Conservation (phyloP, 164 flowering plant species). For the Macadamia tetraphylla region DNA sequence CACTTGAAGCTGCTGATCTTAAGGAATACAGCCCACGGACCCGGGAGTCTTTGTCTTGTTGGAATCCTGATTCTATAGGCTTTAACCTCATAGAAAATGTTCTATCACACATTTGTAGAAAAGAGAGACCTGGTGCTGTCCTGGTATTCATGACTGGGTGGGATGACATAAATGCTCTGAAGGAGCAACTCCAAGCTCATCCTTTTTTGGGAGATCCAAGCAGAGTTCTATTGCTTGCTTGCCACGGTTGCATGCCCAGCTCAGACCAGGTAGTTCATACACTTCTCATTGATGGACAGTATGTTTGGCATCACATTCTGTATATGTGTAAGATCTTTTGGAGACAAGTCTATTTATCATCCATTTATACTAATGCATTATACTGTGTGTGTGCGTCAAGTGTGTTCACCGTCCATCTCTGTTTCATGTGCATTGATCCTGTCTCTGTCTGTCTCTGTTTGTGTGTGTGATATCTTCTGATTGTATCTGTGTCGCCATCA, state of each 20-base stretch:
- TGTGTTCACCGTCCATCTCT: no score
- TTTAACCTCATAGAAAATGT: slow-evolving; percentile 75
- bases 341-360: no score
- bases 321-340: no score
- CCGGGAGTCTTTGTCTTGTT: slow-evolving; percentile 58
- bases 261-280: slow-evolving; percentile 60
- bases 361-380: no score
- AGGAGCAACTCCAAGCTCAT: slow-evolving; percentile 68
- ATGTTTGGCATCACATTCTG: not conserved
- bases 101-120: slow-evolving; percentile 57
- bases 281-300: not conserved
- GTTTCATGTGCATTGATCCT: no score
- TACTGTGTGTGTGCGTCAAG: no score
- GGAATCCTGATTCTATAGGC: slow-evolving; percentile 86
- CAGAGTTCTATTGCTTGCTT: slow-evolving; percentile 65
- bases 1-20: slow-evolving; percentile 52
- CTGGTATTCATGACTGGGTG: slow-evolving; percentile 90
- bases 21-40: slow-evolving; percentile 44
- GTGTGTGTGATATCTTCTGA: no score
- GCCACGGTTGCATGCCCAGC: slow-evolving; percentile 92
- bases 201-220: slow-evolving; percentile 63
- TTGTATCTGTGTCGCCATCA: no score
- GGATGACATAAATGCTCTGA: slow-evolving; percentile 83
- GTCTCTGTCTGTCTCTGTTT: no score
- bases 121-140: slow-evolving; percentile 70